Evolutionary conservation across 2,329 filamentous ascomycete genomes (phyloP).

Genomic region (Colletotrichum eremochloae): DNA sequence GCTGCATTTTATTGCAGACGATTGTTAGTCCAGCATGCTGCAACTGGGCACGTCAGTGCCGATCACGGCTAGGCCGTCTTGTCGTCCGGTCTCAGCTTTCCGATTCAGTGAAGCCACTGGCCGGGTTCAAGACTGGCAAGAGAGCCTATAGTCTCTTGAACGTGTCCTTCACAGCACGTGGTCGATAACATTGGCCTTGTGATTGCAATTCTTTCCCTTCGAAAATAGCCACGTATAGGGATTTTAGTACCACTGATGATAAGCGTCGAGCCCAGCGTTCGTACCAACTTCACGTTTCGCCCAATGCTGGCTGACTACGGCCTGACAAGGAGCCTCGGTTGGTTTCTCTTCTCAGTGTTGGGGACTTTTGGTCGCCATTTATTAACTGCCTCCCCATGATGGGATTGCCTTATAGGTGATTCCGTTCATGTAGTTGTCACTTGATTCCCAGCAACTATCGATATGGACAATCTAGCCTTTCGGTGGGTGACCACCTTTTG

Average conservation of each 20-base stretch:
- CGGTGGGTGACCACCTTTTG: background rate
- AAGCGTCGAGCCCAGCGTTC: no score
- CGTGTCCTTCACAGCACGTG: background rate
- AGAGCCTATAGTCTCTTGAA: background rate
- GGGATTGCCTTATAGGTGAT: no score
- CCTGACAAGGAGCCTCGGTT: background rate
- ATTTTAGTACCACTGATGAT: no score
- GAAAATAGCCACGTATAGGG: background rate
- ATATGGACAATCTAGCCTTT: background rate
- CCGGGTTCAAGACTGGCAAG: no score
- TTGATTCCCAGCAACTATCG: no score
- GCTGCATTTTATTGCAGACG: background rate
- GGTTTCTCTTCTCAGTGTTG: no score
- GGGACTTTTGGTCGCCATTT: background rate
- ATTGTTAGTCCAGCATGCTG: background rate
- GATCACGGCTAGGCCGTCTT: constrained; percentile 7
- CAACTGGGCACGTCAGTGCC: background rate
- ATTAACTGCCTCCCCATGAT: background rate
- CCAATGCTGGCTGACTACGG: background rate
- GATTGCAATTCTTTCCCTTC: no score
- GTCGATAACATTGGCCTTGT: no score
- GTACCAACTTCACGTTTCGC: background rate
- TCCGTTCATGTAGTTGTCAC: background rate
- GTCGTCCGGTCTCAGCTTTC: background rate
- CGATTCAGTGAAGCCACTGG: background rate